These are phyloP conservation scores for Xylaria castorea DNA, from an alignment of 495 filamentous ascomycete species.

Conservation along the genomic window DNA sequence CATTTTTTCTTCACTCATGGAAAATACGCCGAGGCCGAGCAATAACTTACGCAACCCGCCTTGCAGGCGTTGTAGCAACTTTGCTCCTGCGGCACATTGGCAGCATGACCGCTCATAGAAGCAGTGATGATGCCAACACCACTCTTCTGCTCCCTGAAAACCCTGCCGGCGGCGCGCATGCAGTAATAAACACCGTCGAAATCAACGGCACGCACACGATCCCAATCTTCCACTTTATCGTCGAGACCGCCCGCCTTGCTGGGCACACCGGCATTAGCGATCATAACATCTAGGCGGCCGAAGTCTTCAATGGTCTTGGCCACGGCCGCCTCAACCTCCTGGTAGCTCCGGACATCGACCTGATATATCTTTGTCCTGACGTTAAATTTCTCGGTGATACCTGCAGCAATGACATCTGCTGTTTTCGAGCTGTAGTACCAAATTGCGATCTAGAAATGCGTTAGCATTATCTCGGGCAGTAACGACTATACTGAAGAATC, in stretches of 20 bases:
- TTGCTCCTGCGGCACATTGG: conserved; percentile 80
- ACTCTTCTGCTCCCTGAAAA: conserved; percentile 67
- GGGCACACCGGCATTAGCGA: conserved; percentile 75
- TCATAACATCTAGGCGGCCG: conserved; percentile 81
- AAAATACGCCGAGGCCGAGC: background rate
- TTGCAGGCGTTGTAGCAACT: conserved; percentile 84
- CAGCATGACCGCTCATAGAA: conserved; percentile 75
- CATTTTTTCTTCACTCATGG: background rate
- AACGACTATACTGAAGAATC: conserved; percentile 66
- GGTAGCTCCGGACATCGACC: conserved; percentile 59
- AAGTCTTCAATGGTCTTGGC: conserved; percentile 80
- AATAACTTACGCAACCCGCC: conserved; percentile 56
- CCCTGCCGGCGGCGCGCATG: conserved; percentile 68
- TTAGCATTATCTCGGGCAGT: background rate
- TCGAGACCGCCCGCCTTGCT: conserved; percentile 68
- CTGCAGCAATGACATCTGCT: conserved; percentile 70
- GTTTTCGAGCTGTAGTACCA: conserved; percentile 59
- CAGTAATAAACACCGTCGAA: conserved; percentile 72
- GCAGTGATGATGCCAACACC: conserved; percentile 70
- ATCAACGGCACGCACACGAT: conserved; percentile 70
- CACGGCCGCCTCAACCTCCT: conserved; percentile 71
- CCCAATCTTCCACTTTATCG: conserved; percentile 68
- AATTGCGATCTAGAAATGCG: conserved; percentile 13
- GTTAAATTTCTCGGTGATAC: conserved; percentile 63
- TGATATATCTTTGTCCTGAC: conserved; percentile 74